A percentile compares a stretch with the other conserved stretches of the same genome.
Conservation (phyloP, 345 rosid species). For the Orychophragmus violaceus region DNA sequence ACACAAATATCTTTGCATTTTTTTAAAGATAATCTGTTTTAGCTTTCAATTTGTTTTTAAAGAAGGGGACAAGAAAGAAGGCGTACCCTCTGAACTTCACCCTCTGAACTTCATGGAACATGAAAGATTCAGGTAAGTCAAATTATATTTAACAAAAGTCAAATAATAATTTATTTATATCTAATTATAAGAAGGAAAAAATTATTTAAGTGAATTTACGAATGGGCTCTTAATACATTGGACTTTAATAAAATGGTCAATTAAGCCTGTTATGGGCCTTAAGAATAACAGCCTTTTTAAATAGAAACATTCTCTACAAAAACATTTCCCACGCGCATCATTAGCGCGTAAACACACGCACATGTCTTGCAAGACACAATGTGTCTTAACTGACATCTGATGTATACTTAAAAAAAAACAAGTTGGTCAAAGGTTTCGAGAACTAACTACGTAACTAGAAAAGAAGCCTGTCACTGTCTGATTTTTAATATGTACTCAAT, state of each 20-base stretch:
- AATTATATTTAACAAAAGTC: neutral
- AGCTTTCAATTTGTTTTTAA: too few relatives aligned
- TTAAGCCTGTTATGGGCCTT: neutral
- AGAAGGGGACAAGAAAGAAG: constrained; percentile 12
- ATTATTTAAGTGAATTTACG: neutral
- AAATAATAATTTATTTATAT: neutral
- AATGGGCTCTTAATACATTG: neutral
- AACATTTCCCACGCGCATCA: neutral
- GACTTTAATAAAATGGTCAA: neutral
- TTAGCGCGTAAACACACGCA: neutral
- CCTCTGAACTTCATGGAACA: constrained; percentile 18
- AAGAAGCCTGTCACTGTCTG: neutral
- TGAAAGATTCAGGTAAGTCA: neutral
- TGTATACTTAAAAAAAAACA: neutral
- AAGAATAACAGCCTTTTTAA: neutral
- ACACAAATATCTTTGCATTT: neutral
- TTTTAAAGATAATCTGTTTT: too few relatives aligned
- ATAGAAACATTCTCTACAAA: neutral
- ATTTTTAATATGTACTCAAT: neutral
- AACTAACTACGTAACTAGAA: neutral
- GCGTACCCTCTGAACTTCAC: too few relatives aligned
- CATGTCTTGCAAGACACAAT: neutral
- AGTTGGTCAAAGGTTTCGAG: constrained; percentile 9
- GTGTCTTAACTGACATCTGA: neutral
- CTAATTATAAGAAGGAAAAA: too few relatives aligned